Evolutionary conservation across 2,329 filamentous ascomycete species (phyloP), one percentile per base, ranked within the genome.

Genomic region (Aspergillus sergii): DNA sequence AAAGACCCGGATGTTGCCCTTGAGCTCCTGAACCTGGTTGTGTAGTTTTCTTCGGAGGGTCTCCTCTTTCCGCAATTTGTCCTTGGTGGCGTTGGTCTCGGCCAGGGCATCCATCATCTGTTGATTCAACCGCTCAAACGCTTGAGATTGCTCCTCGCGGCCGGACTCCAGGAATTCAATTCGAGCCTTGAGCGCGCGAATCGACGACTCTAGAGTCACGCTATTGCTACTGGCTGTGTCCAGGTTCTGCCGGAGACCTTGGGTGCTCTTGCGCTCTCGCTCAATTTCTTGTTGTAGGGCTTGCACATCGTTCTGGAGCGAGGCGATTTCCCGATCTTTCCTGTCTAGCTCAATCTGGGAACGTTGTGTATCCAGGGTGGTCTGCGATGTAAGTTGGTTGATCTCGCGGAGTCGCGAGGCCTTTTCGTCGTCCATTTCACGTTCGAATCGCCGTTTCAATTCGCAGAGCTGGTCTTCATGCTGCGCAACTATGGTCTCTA

Each of bases 1-100:
- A 88, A 99, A 99, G 68, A 99, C 95, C 23, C 95, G 91, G 72
- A 99, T 99, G 75, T 99, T 99, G 71, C 95, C 95, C 78, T 97
- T 97, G 64, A 99, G 86, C 74, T 99, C 95, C 76, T 99, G 93
- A 54, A 99, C 94, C 76, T 96, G 95, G 79, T 98, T 98, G 82
- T 98, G 97, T 0, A 99, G 85, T 70, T 96, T 94, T 26, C 95
- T 88, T 16, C 95, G 88, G 57, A 97, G 83, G 0, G 92, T 95
- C 79, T 99, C 95, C 75, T 98, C 95, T 72, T 90, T 92, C 66
- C 95, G 90, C 32, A 99, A 83, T 74, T 95, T 97, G 68, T 92
- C 88, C 61, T 91, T 88, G 1, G 91, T 89, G 41, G 87, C 84
- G 34, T 91, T 88, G 1, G 90, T 91, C 23, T 85, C 81, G 16